Evolutionary conservation across 371 early-diverging fungal genomes (phyloP).

Genomic region (Conidiobolus incongruus): DNA sequence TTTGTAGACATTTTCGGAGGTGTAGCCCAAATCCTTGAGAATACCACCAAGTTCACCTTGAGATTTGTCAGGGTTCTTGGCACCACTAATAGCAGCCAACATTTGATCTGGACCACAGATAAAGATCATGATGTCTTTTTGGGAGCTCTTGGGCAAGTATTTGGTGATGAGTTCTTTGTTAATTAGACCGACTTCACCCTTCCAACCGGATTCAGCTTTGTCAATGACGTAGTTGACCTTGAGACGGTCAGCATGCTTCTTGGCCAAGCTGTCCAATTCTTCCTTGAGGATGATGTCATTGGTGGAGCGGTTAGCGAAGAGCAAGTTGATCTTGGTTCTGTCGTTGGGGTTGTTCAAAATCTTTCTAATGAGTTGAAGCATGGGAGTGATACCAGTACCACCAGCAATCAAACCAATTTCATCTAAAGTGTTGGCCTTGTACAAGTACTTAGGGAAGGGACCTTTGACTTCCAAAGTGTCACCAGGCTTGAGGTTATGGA

Average conservation of each 20-base stretch:
- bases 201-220: slow-evolving; percentile 35
- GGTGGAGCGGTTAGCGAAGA: slow-evolving; percentile 71
- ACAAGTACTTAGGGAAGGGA: slow-evolving; percentile 64
- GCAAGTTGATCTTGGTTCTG: slow-evolving; percentile 60
- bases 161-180: slow-evolving; percentile 36
- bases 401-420: slow-evolving; percentile 69
- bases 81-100: slow-evolving; percentile 24
- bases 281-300: slow-evolving; percentile 65
- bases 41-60: slow-evolving; percentile 72
- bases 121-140: slow-evolving; percentile 31
- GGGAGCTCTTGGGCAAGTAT: slow-evolving; percentile 28
- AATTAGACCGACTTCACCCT: slow-evolving; percentile 42
- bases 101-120: slow-evolving; percentile 60
- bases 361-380: slow-evolving; percentile 52
- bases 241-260: slow-evolving; percentile 49
- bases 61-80: slow-evolving; percentile 44
- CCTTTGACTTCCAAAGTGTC: slow-evolving; percentile 76
- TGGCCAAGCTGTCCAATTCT: slow-evolving; percentile 47
- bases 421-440: slow-evolving; percentile 43
- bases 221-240: slow-evolving; percentile 65
- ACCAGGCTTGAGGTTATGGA: slow-evolving; percentile 54
- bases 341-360: slow-evolving; percentile 47
- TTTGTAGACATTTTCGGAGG: slow-evolving; percentile 60
- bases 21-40: slow-evolving; percentile 66
- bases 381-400: too few relatives aligned